Evolutionary conservation across 345 rosid species (phyloP).

Genomic region (Eucalyptus pauciflora): DNA sequence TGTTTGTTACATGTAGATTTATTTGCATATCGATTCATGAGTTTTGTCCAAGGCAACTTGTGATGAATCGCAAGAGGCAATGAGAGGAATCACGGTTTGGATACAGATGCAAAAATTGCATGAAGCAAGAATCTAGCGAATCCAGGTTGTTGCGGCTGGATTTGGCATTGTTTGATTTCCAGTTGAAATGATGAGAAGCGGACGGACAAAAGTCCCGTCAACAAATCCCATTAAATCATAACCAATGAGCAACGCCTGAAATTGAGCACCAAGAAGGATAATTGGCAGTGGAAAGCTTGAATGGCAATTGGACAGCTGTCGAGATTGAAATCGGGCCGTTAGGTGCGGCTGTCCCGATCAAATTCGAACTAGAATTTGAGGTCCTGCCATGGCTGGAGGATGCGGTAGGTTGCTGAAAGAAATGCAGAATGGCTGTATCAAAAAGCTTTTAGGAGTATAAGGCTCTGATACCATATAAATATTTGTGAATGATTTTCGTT

Average conservation of each 20-base stretch:
- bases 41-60: fast-evolving
- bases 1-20: not conserved
- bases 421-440: fast-evolving
- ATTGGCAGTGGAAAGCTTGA: too few species aligned
- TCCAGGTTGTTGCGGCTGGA: not conserved
- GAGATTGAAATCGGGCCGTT: fast-evolving
- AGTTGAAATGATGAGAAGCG: not conserved
- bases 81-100: not conserved
- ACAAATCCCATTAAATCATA: too few species aligned
- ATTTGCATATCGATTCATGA: not conserved
- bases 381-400: too few species aligned
- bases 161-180: not conserved
- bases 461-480: too few species aligned
- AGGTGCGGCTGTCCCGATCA: too few species aligned
- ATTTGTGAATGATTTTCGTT: too few species aligned
- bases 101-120: not conserved
- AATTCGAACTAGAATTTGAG: too few species aligned
- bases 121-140: not conserved
- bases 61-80: not conserved
- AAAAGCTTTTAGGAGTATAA: fast-evolving
- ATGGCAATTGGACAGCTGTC: fast-evolving
- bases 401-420: too few species aligned
- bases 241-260: too few species aligned
- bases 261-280: too few species aligned
- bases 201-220: fast-evolving